A percentile compares a stretch with the other conserved stretches of the same genome.
Conservation (phyloP, 139 green algal genomes). For the Prasinococcaceae sp. region DNA sequence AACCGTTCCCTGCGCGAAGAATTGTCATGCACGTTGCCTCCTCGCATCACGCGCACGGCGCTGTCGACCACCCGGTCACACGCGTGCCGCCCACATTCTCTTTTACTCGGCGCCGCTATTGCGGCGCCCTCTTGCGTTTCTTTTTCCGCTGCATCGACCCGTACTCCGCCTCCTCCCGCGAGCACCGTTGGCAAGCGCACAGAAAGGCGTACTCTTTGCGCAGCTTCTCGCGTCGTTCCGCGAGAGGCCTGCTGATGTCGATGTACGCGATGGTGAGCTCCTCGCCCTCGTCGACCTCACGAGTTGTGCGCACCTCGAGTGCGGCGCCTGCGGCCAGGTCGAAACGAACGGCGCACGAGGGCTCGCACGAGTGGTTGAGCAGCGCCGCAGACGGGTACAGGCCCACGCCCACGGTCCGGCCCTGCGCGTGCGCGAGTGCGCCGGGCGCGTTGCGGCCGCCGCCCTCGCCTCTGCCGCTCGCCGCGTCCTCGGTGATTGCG, state of each 20-base stretch:
- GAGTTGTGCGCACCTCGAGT: neutral
- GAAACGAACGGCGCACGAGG: neutral
- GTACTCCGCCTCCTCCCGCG: neutral
- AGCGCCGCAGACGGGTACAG: neutral
- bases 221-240: neutral
- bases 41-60: too few relatives aligned
- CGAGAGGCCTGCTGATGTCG: neutral
- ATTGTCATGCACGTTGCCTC: too few relatives aligned
- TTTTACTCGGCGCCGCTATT: too few relatives aligned
- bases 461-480: neutral
- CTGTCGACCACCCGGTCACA: too few relatives aligned
- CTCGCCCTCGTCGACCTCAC: neutral
- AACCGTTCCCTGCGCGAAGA: too few relatives aligned
- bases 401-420: conserved; percentile 1
- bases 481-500: conserved; percentile 1
- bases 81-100: too few relatives aligned
- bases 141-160: too few relatives aligned
- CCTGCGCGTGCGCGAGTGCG: too few relatives aligned
- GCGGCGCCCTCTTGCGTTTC: too few relatives aligned
- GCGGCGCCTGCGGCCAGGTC: neutral
- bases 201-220: neutral
- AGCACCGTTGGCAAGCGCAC: neutral
- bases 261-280: conserved; percentile 4
- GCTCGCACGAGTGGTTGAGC: neutral
- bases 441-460: neutral